Conservation (phyloP, 371 early-diverging fungal species). For the Cokeromyces recurvatus region DNA sequence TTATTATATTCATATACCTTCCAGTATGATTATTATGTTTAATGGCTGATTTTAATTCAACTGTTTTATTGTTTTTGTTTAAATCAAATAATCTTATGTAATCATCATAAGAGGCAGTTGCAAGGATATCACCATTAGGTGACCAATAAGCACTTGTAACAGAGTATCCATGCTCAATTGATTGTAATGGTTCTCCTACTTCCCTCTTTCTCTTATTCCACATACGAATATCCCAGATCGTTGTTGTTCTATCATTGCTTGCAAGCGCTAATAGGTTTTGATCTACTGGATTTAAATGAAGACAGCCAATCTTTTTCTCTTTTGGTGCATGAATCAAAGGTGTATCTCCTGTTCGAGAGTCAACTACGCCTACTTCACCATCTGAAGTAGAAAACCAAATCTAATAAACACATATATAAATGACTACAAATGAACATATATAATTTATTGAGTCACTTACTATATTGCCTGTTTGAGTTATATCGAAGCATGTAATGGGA, state of each 20-base stretch:
- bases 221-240: slow-evolving; percentile 74
- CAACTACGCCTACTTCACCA: slow-evolving; percentile 54
- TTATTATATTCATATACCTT: slow-evolving; percentile 23
- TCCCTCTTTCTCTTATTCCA: slow-evolving; percentile 13
- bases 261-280: slow-evolving; percentile 58
- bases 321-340: slow-evolving; percentile 22
- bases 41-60: slow-evolving; percentile 37
- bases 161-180: slow-evolving; percentile 50
- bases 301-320: slow-evolving; percentile 67
- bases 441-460: too few species aligned
- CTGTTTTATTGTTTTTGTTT: slow-evolving; percentile 26
- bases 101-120: slow-evolving; percentile 49
- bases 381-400: slow-evolving; percentile 60
- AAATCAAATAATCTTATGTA: slow-evolving; percentile 48
- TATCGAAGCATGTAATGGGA: slow-evolving; percentile 43
- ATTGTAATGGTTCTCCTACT: slow-evolving; percentile 31
- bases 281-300: slow-evolving; percentile 64
- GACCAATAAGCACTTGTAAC: slow-evolving; percentile 73
- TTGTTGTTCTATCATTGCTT: slow-evolving; percentile 62
- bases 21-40: slow-evolving; percentile 70
- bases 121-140: slow-evolving; percentile 52
- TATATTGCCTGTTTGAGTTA: slow-evolving; percentile 36
- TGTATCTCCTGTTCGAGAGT: slow-evolving; percentile 32
- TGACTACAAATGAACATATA: too few species aligned
- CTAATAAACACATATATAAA: slow-evolving; percentile 4